These are phyloP conservation scores for Backusella circina DNA, from an alignment of 192 early-diverging fungal genomes.

Conservation along the genomic window DNA sequence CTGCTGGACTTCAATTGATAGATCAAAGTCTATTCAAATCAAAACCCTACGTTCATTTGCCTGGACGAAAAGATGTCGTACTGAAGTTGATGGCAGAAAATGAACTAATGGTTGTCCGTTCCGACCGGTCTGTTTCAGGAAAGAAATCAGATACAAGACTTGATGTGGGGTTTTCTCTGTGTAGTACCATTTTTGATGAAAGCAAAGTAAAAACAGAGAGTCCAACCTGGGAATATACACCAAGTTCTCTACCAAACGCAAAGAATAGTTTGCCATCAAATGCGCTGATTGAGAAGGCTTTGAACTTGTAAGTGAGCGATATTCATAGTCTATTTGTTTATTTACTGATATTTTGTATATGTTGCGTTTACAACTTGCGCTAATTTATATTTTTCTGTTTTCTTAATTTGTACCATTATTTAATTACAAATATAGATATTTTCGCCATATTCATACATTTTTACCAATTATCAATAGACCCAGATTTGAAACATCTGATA, in stretches of 20 bases:
- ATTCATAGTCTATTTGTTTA: not conserved
- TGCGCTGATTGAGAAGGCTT: slow-evolving; percentile 6
- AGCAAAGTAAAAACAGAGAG: not conserved
- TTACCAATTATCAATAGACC: slow-evolving; percentile 28
- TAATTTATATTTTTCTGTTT: slow-evolving; percentile 7
- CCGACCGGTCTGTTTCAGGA: slow-evolving; percentile 17
- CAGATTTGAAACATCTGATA: slow-evolving; percentile 22
- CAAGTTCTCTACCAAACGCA: not conserved
- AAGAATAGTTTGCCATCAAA: not conserved
- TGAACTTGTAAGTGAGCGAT: slow-evolving; percentile 7
- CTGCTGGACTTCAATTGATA: slow-evolving; percentile 27
- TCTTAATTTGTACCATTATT: slow-evolving; percentile 1
- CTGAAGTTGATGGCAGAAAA: slow-evolving; percentile 24
- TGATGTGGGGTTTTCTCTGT: slow-evolving; percentile 24
- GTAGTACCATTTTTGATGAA: slow-evolving; percentile 17
- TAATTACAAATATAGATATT: slow-evolving; percentile 25
- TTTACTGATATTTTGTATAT: not conserved
- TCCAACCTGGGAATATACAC: not conserved
- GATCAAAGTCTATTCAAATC: slow-evolving; percentile 27
- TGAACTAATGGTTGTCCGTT: slow-evolving; percentile 27
- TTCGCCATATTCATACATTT: slow-evolving; percentile 23
- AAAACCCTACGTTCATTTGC: slow-evolving; percentile 18
- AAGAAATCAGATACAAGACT: slow-evolving; percentile 13
- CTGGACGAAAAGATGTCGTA: slow-evolving; percentile 25
- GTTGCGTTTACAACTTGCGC: not conserved